A percentile compares a stretch with the other conserved stretches of the same genome.
These are phyloP conservation scores for Colletotrichum cordylinicola DNA, from an alignment of 2,329 filamentous ascomycete species.

Conservation along the genomic window DNA sequence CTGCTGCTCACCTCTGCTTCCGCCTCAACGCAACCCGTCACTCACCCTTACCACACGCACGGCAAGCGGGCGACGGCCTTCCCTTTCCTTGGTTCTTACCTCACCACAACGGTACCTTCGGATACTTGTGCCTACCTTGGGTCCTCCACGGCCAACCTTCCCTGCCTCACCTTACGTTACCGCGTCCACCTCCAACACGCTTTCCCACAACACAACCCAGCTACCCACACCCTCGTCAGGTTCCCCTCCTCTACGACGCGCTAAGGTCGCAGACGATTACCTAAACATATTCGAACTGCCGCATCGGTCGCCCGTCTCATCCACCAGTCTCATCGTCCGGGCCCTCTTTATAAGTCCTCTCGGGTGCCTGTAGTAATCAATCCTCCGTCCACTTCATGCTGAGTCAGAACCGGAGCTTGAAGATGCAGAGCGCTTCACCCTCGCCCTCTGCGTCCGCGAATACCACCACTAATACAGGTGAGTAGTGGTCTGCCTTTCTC, in stretches of 20 bases:
- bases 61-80: not conserved
- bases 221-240: slow-evolving; percentile 18
- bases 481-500: slow-evolving; percentile 1
- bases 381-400: slow-evolving; percentile 24
- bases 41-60: not conserved
- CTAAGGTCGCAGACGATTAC: slow-evolving; percentile 22
- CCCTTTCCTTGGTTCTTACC: slow-evolving; percentile 3
- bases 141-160: not conserved
- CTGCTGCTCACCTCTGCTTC: not conserved
- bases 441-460: slow-evolving; percentile 22
- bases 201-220: not conserved
- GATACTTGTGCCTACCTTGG: not conserved
- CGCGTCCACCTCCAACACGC: not conserved
- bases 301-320: slow-evolving; percentile 20
- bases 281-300: slow-evolving; percentile 21
- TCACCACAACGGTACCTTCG: not conserved
- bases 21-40: not conserved
- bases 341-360: slow-evolving; percentile 22
- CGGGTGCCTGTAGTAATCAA: slow-evolving; percentile 25
- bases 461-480: slow-evolving; percentile 23
- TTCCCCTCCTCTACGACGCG: slow-evolving; percentile 22
- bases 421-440: slow-evolving; percentile 24
- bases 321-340: slow-evolving; percentile 17
- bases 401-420: slow-evolving; percentile 25
- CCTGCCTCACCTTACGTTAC: slow-evolving; percentile 15